Evolutionary conservation across 2,329 filamentous ascomycete species (phyloP).

Genomic region (Plenodomus tracheiphilus): DNA sequence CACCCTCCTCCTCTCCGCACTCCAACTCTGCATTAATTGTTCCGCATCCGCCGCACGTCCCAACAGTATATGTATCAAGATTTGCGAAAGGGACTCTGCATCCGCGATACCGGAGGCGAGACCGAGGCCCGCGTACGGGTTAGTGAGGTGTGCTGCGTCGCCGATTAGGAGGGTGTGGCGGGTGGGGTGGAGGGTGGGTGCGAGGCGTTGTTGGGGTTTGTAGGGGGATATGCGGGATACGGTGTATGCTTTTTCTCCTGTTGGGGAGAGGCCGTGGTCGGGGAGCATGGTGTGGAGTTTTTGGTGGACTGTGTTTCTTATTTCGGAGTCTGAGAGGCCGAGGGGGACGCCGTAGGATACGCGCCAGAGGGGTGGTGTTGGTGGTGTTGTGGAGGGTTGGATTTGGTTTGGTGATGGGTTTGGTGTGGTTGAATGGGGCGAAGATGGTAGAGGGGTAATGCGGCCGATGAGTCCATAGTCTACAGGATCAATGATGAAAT

Average conservation of each 20-base stretch:
- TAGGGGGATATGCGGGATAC: conserved; percentile 45
- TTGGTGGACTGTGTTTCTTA: conserved; percentile 27
- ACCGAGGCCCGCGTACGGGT: conserved; percentile 44
- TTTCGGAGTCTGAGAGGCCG: conserved; percentile 33
- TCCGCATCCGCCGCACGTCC: conserved; percentile 17
- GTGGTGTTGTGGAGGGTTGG: too few relatives aligned
- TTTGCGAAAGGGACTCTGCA: conserved; percentile 32
- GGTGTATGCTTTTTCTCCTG: conserved; percentile 25
- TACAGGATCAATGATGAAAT: conserved; percentile 46
- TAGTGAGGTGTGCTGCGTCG: conserved; percentile 47
- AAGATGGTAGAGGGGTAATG: conserved; percentile 14
- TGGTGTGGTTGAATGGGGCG: too few relatives aligned
- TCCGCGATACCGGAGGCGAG: conserved; percentile 43
- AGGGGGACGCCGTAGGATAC: conserved; percentile 46
- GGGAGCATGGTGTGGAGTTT: conserved; percentile 40
- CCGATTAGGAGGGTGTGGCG: conserved; percentile 30
- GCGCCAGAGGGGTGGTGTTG: conserved; percentile 41
- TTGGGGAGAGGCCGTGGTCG: conserved; percentile 19
- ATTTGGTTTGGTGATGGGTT: too few relatives aligned
- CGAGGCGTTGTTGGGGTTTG: conserved; percentile 47
- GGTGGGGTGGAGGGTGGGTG: conserved; percentile 26
- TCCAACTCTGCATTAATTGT: conserved; percentile 41
- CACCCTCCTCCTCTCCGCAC: conserved; percentile 36
- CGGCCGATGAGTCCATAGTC: conserved; percentile 45
- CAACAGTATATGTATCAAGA: conserved; percentile 30